phyloP scores from a whole-genome alignment of 225 moss, liverwort and hornwort genomes.

The Marchantia polymorpha region DNA sequence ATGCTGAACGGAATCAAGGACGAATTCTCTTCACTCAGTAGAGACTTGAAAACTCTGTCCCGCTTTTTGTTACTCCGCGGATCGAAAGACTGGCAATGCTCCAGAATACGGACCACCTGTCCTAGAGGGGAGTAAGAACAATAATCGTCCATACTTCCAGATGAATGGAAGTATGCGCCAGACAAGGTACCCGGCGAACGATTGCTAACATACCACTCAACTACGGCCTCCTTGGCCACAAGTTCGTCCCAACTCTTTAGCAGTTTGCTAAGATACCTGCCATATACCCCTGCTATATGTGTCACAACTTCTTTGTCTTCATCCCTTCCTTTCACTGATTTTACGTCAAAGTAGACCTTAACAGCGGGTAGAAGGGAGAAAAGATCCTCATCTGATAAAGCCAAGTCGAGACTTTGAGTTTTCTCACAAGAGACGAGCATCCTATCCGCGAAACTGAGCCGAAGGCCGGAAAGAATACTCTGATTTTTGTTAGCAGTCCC shows the following conservation, averaged over 20 bases:
- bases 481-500: conserved; percentile 42
- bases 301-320: conserved; percentile 28
- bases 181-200: neutral
- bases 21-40: conserved; percentile 48
- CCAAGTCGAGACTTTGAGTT: conserved; percentile 12
- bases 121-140: conserved; percentile 50
- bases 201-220: conserved; percentile 17
- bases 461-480: conserved; percentile 17
- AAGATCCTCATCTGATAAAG: conserved; percentile 57
- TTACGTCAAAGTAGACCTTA: conserved; percentile 45
- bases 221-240: conserved; percentile 23
- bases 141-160: conserved; percentile 24
- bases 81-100: conserved; percentile 49
- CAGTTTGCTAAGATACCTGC: conserved; percentile 47
- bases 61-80: conserved; percentile 47
- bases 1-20: conserved; percentile 38
- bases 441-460: conserved; percentile 39
- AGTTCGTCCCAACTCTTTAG: conserved; percentile 65
- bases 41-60: conserved; percentile 47
- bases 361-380: conserved; percentile 67
- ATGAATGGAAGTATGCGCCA: neutral
- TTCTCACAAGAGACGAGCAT: conserved; percentile 33
- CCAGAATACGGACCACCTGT: conserved; percentile 52
- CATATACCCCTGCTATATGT: conserved; percentile 62
- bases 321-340: conserved; percentile 27